Evolutionary conservation across 192 early-diverging fungal genomes (phyloP).

Genomic region (Coemansia sp.): DNA sequence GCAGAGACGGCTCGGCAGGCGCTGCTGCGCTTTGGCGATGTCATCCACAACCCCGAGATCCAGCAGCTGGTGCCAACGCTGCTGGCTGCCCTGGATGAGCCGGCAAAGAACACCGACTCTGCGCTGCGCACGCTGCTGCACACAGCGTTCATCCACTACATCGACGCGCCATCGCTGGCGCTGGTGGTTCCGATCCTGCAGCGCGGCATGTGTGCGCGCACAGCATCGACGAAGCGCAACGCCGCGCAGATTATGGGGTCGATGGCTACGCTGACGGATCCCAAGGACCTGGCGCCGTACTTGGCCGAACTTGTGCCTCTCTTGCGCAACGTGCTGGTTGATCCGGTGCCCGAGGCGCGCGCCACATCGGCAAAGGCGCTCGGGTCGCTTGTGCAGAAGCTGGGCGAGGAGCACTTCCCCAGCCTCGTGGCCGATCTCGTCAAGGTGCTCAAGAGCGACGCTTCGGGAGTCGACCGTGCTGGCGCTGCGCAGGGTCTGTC

Average conservation of each 20-base stretch:
- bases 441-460: constrained; percentile 82
- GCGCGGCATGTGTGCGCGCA: constrained; percentile 85
- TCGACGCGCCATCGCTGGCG: constrained; percentile 94
- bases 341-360: constrained; percentile 95
- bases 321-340: constrained; percentile 86
- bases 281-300: constrained; percentile 90
- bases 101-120: constrained; percentile 76
- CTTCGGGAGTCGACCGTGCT: constrained; percentile 87
- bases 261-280: constrained; percentile 93
- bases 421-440: constrained; percentile 83
- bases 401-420: constrained; percentile 93
- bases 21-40: constrained; percentile 83
- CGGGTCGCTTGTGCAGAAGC: constrained; percentile 85
- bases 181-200: constrained; percentile 92
- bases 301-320: constrained; percentile 76
- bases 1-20: constrained; percentile 82
- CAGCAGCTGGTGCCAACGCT: constrained; percentile 85
- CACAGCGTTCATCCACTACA: constrained; percentile 98
- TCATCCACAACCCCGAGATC: constrained; percentile 98
- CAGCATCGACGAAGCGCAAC: constrained; percentile 88
- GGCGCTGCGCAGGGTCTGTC: constrained; percentile 97
- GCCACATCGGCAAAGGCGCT: constrained; percentile 91
- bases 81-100: constrained; percentile 83
- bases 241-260: constrained; percentile 98
- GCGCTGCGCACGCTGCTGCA: constrained; percentile 83